Evolutionary conservation across 257 asterid genomes (phyloP).

Genomic region (Anisodus tanguticus): DNA sequence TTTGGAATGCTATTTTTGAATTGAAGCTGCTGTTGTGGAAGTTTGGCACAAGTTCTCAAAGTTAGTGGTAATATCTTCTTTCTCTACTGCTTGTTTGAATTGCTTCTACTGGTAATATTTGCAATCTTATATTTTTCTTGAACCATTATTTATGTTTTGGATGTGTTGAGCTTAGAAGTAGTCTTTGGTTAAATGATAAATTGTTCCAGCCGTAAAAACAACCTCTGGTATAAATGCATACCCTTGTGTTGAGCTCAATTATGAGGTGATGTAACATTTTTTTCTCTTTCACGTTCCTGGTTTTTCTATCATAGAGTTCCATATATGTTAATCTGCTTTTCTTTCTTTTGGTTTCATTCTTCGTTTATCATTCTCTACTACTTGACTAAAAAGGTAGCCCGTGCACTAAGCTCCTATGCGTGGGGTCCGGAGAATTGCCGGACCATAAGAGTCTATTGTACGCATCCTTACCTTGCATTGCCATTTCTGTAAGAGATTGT

Average conservation of each 20-base stretch:
- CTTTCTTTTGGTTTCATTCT: background rate
- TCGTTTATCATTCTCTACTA: background rate
- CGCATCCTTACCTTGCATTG: no score
- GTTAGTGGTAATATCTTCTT: slow-evolving; percentile 26
- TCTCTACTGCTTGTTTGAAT: background rate
- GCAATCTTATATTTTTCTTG: background rate
- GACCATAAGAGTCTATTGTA: no score
- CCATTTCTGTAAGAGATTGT: no score
- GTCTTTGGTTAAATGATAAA: no score
- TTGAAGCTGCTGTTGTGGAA: slow-evolving; percentile 21
- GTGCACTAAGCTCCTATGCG: no score
- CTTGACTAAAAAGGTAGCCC: background rate
- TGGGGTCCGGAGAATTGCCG: no score
- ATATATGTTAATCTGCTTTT: background rate
- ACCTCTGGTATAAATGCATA: no score
- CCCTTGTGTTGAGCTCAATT: background rate
- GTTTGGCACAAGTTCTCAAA: slow-evolving; percentile 6
- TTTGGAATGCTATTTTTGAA: background rate
- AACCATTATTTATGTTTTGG: background rate
- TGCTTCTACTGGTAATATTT: slow-evolving; percentile 7
- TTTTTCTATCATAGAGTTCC: slow-evolving; percentile 7
- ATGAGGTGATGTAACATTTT: background rate
- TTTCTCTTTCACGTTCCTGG: background rate
- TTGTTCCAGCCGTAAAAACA: no score
- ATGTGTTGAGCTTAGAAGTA: background rate